A percentile compares a stretch with the other conserved stretches of the same genome.
phyloP scores from a whole-genome alignment of 1,139 yeast genomes.

The Wickerhamomyces sp. region DNA sequence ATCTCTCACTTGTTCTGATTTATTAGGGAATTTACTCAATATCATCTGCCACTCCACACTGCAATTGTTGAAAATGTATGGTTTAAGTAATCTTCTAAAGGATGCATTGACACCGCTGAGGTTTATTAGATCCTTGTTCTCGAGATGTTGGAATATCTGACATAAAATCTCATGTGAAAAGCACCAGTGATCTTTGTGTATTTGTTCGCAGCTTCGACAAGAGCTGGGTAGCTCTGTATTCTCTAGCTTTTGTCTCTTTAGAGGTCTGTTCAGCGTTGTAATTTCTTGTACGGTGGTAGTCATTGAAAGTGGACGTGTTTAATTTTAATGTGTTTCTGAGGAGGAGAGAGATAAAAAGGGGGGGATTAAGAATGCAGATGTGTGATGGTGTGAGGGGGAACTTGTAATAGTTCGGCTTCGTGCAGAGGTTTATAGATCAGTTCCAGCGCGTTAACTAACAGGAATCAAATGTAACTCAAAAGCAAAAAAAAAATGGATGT shows the following conservation, averaged over 20 bases:
- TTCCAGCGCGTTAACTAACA: too few species aligned
- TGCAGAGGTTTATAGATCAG: too few species aligned
- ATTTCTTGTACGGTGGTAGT: background rate
- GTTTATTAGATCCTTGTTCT: conserved; percentile 14
- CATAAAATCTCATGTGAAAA: conserved; percentile 12
- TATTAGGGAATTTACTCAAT: conserved; percentile 6
- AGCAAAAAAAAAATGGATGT: too few species aligned
- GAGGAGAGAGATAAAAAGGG: too few species aligned
- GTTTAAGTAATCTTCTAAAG: conserved; percentile 13
- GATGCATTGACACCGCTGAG: conserved; percentile 7
- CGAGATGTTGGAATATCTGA: conserved; percentile 11
- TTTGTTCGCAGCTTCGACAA: too few species aligned
- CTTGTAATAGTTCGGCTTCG: too few species aligned
- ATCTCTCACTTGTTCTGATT: background rate
- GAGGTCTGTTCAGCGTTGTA: background rate
- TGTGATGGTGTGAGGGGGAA: too few species aligned
- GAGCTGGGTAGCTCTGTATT: background rate
- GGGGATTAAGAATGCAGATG: too few species aligned
- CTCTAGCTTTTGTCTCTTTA: background rate
- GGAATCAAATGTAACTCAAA: too few species aligned
- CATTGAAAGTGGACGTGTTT: background rate
- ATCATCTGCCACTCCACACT: conserved; percentile 22
- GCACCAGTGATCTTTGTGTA: conserved; percentile 1
- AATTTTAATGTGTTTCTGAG: background rate
- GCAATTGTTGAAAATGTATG: conserved; percentile 23